phyloP scores from a whole-genome alignment of 768 basidiomycete genomes.

The Lactarius vividus region DNA sequence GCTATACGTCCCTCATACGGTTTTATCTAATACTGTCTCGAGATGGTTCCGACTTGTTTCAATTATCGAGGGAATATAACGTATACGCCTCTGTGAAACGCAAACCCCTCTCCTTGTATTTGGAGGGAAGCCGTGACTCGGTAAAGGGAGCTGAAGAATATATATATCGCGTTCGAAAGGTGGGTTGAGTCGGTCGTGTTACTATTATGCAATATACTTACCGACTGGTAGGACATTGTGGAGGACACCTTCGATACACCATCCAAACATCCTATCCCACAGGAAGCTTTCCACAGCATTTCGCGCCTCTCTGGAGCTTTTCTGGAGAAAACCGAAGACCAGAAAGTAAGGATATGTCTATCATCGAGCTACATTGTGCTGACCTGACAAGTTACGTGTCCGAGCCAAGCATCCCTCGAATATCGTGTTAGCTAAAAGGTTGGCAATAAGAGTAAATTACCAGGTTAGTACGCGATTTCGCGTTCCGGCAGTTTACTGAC shows the following conservation, averaged over 20 bases:
- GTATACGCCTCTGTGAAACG: slow-evolving; percentile 58
- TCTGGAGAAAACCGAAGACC: slow-evolving; percentile 47
- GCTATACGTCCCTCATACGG: slow-evolving; percentile 12
- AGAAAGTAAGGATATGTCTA: slow-evolving; percentile 43
- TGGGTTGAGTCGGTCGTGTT: slow-evolving; percentile 31
- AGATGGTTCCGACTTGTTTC: slow-evolving; percentile 66
- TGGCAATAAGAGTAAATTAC: slow-evolving; percentile 50
- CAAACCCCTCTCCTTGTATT: slow-evolving; percentile 55
- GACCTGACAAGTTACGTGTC: slow-evolving; percentile 48
- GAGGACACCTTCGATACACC: slow-evolving; percentile 45
- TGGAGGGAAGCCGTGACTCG: slow-evolving; percentile 55
- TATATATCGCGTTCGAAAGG: slow-evolving; percentile 50
- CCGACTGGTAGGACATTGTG: slow-evolving; percentile 30
- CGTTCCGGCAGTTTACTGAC: neutral
- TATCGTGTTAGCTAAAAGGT: slow-evolving; percentile 46
- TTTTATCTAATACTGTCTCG: slow-evolving; percentile 15
- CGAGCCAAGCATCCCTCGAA: slow-evolving; percentile 46
- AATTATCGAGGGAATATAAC: slow-evolving; percentile 56
- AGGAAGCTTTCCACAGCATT: slow-evolving; percentile 55
- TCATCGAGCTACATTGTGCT: neutral
- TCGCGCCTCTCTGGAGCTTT: slow-evolving; percentile 69
- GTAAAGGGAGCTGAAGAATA: slow-evolving; percentile 48
- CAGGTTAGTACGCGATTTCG: slow-evolving; percentile 34
- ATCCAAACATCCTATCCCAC: slow-evolving; percentile 40
- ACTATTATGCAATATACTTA: slow-evolving; percentile 10